Conservation (phyloP, 495 filamentous ascomycete species). For the Wilcoxina mikolae region DNA sequence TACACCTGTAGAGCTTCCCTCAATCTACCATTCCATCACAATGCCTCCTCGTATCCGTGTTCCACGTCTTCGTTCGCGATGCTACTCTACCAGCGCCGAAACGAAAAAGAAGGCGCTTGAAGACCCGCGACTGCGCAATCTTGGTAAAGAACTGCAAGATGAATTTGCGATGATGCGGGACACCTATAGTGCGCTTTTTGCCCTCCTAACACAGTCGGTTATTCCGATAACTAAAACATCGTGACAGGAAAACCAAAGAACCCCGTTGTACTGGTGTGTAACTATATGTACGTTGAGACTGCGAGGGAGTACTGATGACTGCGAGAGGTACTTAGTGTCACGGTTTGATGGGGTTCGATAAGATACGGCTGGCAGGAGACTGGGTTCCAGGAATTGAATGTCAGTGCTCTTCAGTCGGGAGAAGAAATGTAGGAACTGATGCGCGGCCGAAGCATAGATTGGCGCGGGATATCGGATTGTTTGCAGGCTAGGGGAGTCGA, state of each 20-base stretch:
- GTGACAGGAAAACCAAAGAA: constrained; percentile 10
- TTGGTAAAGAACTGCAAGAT: constrained; percentile 57
- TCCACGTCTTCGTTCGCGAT: background rate
- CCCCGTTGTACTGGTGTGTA: constrained; percentile 20
- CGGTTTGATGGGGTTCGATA: constrained; percentile 80
- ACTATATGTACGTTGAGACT: constrained; percentile 17
- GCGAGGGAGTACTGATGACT: constrained; percentile 54
- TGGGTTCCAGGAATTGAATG: constrained; percentile 61
- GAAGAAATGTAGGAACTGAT: background rate
- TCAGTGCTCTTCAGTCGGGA: background rate
- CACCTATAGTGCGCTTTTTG: constrained; percentile 44
- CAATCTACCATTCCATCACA: too few relatives aligned
- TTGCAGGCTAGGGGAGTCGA: constrained; percentile 54
- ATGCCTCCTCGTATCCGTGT: background rate
- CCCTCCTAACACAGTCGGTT: background rate
- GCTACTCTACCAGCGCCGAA: constrained; percentile 5
- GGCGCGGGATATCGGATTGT: constrained; percentile 77
- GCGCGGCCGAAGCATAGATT: constrained; percentile 34
- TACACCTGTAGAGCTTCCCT: too few relatives aligned
- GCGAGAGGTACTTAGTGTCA: constrained; percentile 54
- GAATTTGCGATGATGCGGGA: constrained; percentile 60
- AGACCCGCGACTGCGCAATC: constrained; percentile 46
- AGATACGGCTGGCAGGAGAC: constrained; percentile 55
- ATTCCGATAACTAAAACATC: background rate
- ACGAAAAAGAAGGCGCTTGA: constrained; percentile 23